A percentile compares a stretch with the other conserved stretches of the same genome.
Conservation (phyloP, 352 stramenopile species). For the Hyaloperonospora arabidopsidis region DNA sequence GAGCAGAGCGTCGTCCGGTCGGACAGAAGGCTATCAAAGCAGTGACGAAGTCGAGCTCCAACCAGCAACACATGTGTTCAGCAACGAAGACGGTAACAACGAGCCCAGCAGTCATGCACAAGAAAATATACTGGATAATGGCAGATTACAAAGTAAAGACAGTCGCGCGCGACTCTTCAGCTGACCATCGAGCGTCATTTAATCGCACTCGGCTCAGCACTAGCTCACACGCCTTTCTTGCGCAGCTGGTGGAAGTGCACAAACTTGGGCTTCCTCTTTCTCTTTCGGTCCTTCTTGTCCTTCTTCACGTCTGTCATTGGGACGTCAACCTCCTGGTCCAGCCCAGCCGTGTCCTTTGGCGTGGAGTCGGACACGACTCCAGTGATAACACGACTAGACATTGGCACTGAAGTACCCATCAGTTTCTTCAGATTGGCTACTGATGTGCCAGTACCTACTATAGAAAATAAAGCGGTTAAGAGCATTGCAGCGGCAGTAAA, state of each 20-base stretch:
- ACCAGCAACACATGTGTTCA: constrained; percentile 33
- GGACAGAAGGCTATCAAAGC: constrained; percentile 47
- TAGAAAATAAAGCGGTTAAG: constrained; percentile 7
- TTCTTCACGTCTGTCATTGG: constrained; percentile 48
- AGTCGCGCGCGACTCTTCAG: not conserved
- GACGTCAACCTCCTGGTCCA: constrained; percentile 42
- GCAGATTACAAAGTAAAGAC: constrained; percentile 36
- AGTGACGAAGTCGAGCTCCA: constrained; percentile 61
- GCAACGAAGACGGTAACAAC: constrained; percentile 49
- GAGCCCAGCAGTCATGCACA: constrained; percentile 17
- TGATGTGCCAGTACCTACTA: constrained; percentile 37
- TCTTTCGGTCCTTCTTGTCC: constrained; percentile 35
- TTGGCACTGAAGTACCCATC: constrained; percentile 46
- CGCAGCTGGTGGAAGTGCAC: constrained; percentile 81
- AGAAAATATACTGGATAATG: constrained; percentile 49
- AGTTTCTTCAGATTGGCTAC: constrained; percentile 65
- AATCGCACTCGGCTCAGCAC: constrained; percentile 6
- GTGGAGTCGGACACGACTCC: constrained; percentile 32
- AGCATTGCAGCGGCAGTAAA: not conserved
- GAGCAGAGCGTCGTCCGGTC: constrained; percentile 51
- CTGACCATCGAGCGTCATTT: constrained; percentile 18
- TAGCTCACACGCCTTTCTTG: constrained; percentile 80
- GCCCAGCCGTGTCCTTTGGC: constrained; percentile 35
- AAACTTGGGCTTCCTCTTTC: constrained; percentile 77
- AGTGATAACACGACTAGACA: constrained; percentile 37